Evolutionary conservation across 306 rosid genomes (phyloP), one percentile per base, ranked within the genome.

Genomic region (Prunus padus): DNA sequence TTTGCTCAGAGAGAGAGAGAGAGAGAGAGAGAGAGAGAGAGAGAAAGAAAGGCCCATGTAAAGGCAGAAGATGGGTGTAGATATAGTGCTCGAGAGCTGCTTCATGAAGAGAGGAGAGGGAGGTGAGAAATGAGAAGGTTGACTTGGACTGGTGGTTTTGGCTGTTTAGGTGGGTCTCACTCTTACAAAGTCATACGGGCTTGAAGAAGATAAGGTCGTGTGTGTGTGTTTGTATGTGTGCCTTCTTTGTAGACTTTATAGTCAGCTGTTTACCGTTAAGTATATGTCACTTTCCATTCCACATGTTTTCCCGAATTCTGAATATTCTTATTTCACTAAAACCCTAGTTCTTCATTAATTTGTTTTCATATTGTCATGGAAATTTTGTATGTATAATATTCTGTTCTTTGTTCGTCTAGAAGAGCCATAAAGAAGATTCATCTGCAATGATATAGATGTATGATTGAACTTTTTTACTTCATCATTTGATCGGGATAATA

Each of bases 131-230:
- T 45, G 51, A 60, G n/a, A 49, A 8, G 64, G 78, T 88, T 81
- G 90, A 89, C 93, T 86, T 84, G 77, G 93, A 90, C 89, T 83
- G 90, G 92, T 88, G 79, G 96, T 76, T 89, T 87, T 69, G 75
- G 79, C 45, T 50, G 47, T 72, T 82, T 76, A 70, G 88, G 79
- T 74, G 85, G 78, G 66, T 72, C 74, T 64, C 61, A 65, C 65
- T 37, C 31, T 22, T 22, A 11, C 52, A 44, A 65, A 33, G 31
- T 65, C 50, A 31, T 28, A 8, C 40, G 20, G 20, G 18, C 16
- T 30, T 8, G 67, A 20, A 40, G 33, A 76, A 44, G 45, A 50
- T 73, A 73, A 74, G 73, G 49, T 49, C 70, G 4, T 2, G 59
- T 10, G 23, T 71, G 59, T 28, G 33, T 14, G 23, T n/a, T n/a